These are phyloP conservation scores for Chloris gayana DNA, from an alignment of 176 grass and related monocot species.

Conservation along the genomic window DNA sequence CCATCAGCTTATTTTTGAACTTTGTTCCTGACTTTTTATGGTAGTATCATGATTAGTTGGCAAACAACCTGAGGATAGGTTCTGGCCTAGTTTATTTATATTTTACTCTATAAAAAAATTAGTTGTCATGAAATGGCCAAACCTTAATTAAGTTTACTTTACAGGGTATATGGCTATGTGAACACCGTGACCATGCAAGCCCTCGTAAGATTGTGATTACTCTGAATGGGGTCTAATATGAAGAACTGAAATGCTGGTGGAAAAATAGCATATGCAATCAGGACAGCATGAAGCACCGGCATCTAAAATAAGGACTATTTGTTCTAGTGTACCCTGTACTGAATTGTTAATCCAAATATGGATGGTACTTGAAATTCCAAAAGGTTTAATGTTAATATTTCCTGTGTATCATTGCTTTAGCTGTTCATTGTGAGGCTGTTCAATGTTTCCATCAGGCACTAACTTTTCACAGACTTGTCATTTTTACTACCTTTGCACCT, in stretches of 20 bases:
- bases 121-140: not conserved
- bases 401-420: not conserved
- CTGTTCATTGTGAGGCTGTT: not conserved
- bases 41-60: not conserved
- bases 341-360: slow-evolving; percentile 17
- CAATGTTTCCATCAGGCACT: not conserved
- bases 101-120: no score
- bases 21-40: slow-evolving; percentile 11
- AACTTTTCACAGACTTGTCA: not conserved
- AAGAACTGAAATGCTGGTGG: slow-evolving; percentile 5
- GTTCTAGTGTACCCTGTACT: slow-evolving; percentile 31
- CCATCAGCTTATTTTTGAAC: slow-evolving; percentile 15
- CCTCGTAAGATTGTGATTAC: slow-evolving; percentile 86
- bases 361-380: not conserved
- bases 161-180: slow-evolving; percentile 92
- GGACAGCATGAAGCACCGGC: not conserved
- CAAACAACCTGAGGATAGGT: not conserved
- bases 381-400: not conserved
- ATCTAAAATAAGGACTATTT: not conserved
- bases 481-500: not conserved
- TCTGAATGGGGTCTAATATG: slow-evolving; percentile 66
- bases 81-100: not conserved
- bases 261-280: not conserved
- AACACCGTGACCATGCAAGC: slow-evolving; percentile 82
- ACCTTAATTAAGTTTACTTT: slow-evolving; percentile 12